Evolutionary conservation across 768 basidiomycete species (phyloP).

Genomic region (Postia placenta): DNA sequence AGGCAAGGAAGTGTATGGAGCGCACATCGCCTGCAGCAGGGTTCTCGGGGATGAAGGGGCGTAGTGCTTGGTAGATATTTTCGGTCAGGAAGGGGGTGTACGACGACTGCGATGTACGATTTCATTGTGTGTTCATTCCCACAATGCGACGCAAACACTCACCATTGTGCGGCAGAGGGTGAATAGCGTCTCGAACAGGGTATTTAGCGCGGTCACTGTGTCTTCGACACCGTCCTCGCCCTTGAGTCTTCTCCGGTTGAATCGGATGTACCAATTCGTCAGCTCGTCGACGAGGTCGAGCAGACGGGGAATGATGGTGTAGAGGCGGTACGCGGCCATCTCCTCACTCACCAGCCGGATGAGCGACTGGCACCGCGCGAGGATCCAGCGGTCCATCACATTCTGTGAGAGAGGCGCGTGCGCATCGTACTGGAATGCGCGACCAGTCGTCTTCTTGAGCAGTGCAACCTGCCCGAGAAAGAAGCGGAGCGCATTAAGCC

Average conservation of each 20-base stretch:
- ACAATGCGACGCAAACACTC: conserved; percentile 19
- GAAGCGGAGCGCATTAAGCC: conserved; percentile 99
- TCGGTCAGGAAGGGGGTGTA: conserved; percentile 99
- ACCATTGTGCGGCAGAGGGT: conserved; percentile 96
- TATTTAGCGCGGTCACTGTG: conserved; percentile 84
- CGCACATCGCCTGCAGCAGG: conserved; percentile 69
- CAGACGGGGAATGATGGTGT: conserved; percentile 94
- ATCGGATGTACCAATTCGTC: conserved; percentile 99
- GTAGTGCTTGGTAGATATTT: conserved; percentile 89
- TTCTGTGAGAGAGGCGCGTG: conserved; percentile 79
- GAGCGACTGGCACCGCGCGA: conserved; percentile 95
- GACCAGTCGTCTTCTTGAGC: conserved; percentile 71
- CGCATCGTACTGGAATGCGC: conserved; percentile 83
- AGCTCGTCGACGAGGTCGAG: conserved; percentile 91
- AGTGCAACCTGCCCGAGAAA: conserved; percentile 93
- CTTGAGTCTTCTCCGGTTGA: conserved; percentile 93
- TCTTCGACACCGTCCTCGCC: conserved; percentile 91
- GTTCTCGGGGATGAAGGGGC: conserved; percentile 77
- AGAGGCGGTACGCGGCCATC: conserved; percentile 96
- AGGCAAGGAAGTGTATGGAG: conserved; percentile 91
- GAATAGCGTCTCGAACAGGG: conserved; percentile 90
- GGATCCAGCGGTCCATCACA: conserved; percentile 98
- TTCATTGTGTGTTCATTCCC: not conserved
- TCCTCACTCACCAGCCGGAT: conserved; percentile 88
- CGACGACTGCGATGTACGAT: conserved; percentile 58